A percentile compares a stretch with the other conserved stretches of the same genome.
These are phyloP conservation scores for Fraxinus albicans DNA, from an alignment of 305 asterid species.

Conservation along the genomic window DNA sequence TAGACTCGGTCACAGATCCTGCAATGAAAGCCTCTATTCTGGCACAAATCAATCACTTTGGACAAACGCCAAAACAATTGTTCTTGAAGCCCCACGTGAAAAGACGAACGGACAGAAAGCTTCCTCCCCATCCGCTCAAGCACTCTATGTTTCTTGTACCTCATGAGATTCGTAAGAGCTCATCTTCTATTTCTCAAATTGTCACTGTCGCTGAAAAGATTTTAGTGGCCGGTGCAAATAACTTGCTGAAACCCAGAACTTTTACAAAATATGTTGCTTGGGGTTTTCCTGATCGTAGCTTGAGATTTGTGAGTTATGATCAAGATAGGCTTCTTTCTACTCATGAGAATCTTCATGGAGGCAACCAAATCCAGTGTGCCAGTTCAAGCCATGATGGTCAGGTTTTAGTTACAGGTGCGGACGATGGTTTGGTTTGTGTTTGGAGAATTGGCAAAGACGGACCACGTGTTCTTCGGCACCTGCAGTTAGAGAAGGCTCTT, in stretches of 20 bases:
- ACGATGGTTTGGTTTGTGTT: conserved; percentile 76
- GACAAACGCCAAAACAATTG: conserved; percentile 96
- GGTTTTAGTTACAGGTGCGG: conserved; percentile 87
- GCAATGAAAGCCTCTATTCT: conserved; percentile 97
- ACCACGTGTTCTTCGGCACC: conserved; percentile 60
- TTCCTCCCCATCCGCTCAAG: conserved; percentile 75
- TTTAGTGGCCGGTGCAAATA: conserved; percentile 72
- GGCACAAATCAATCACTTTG: conserved; percentile 98
- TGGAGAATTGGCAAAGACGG: conserved; percentile 82
- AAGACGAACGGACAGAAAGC: conserved; percentile 75
- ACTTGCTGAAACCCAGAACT: conserved; percentile 77
- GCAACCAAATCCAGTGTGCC: conserved; percentile 88
- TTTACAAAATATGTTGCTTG: conserved; percentile 78
- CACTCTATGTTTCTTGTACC: conserved; percentile 68
- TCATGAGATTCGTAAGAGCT: conserved; percentile 73
- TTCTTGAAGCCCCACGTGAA: conserved; percentile 87
- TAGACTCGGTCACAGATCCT: conserved; percentile 91
- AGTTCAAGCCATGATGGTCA: conserved; percentile 93
- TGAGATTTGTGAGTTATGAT: conserved; percentile 80
- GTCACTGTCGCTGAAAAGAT: conserved; percentile 73
- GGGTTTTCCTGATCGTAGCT: conserved; percentile 97
- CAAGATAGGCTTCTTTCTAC: conserved; percentile 93
- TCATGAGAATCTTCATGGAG: conserved; percentile 98
- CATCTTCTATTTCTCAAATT: conserved; percentile 82
- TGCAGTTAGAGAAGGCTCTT: conserved; percentile 77